Percentiles rank a stretch among this genome's conserved stretches.
Conservation (phyloP, 2,329 filamentous ascomycete species). For the Septoria petroselini region DNA sequence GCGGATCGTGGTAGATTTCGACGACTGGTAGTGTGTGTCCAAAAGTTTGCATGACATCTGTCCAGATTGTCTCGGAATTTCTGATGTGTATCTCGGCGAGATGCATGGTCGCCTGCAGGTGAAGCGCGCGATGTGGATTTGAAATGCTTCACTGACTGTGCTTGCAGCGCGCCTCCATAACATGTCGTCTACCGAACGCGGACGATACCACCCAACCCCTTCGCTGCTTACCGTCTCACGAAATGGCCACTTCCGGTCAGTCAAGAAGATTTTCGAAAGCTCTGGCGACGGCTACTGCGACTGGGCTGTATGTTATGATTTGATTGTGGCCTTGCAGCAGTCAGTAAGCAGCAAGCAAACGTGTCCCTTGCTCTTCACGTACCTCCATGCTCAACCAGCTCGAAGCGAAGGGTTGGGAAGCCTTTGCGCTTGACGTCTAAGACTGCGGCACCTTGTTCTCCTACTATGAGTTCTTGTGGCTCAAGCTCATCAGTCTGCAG, state of each 20-base stretch:
- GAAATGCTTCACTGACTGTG: too few relatives aligned
- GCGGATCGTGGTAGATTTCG: too few relatives aligned
- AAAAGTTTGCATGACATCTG: too few relatives aligned
- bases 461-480: constrained; percentile 33
- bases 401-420: constrained; percentile 40
- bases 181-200: too few relatives aligned
- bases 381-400: constrained; percentile 47
- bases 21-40: too few relatives aligned
- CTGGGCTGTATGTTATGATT: constrained; percentile 63
- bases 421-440: constrained; percentile 26
- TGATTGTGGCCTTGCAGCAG: constrained; percentile 61
- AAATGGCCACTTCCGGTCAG: neutral
- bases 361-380: constrained; percentile 7
- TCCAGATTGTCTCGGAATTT: too few relatives aligned
- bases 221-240: too few relatives aligned
- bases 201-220: too few relatives aligned
- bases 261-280: constrained; percentile 53
- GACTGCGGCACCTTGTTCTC: constrained; percentile 30
- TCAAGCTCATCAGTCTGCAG: constrained; percentile 33
- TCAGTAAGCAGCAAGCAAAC: neutral
- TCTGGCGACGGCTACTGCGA: constrained; percentile 62
- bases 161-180: too few relatives aligned
- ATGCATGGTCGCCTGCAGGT: too few relatives aligned
- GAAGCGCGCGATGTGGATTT: too few relatives aligned
- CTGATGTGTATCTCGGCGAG: too few relatives aligned